Base-by-base conservation (phyloP, 2,329 filamentous ascomycete species). In the Pseudogymnoascus sp. region DNA sequence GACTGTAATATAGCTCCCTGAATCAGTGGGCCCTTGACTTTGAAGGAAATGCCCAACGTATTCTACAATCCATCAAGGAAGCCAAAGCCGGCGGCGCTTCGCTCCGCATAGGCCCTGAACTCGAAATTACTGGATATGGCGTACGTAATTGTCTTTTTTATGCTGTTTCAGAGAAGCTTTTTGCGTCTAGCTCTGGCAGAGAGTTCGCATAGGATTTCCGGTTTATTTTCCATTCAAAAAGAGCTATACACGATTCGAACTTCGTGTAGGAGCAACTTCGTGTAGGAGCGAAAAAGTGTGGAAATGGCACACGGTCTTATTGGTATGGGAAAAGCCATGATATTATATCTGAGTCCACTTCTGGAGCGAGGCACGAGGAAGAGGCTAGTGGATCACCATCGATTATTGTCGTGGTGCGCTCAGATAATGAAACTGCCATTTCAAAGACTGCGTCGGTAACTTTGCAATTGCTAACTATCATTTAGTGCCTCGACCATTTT, bases 31-130 rank as follows among this genome's bases (percentile, higher is more conserved):
- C 80, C 11, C 76, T 86, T 10, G 83, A 86, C 69, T 86, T 81
- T 68, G 78, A 82, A 68, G 84, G 84, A 37, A 88, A 88, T 71
- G 73, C 76, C 5, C 77, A 80, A 61, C 78, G 85, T 21, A 87
- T 87, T 66, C 78, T 85, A 40, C 78, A 86, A 69, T 82, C 80
- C 66, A 83, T 87, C 66, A 75, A 74, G 16, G 68, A 69, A 36
- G 83, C 85, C 29, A 87, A 86, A 70, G 75, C 72, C 16, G 76
- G 76, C 2, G 81, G 83, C 14, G 83, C 85, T 6, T 80, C 77
- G 14, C 72, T 87, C 23, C 77, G 85, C 51, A 77, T 82, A 18
- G 81, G 81, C 2, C 82, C 78, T 3, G 82, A 78, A 67, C 68
- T 71, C 16, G 70, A 73, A 65, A 69, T 73, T 61, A 70, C 71